Conservation (phyloP, 2,329 filamentous ascomycete genomes). For the Hymenoscyphus fraxineus region DNA sequence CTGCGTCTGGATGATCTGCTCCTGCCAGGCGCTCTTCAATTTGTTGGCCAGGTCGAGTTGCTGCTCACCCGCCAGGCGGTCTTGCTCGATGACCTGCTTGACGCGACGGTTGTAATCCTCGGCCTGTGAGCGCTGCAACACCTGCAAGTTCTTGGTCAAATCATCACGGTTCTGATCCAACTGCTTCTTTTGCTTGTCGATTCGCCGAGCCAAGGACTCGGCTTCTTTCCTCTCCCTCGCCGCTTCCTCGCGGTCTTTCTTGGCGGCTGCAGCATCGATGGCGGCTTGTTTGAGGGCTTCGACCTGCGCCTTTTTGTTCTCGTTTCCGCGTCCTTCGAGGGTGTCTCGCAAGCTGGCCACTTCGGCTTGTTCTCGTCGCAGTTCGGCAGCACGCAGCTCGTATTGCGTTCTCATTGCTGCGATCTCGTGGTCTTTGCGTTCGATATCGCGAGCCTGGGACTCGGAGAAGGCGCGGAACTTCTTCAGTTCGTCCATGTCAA, state of each 20-base stretch:
- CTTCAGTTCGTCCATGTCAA: slow-evolving; percentile 21
- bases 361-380: background rate
- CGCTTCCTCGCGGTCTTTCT: background rate
- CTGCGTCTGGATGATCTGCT: slow-evolving; percentile 18
- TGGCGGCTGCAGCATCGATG: background rate
- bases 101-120: background rate
- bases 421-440: slow-evolving; percentile 4
- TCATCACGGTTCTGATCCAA: background rate
- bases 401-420: slow-evolving; percentile 6
- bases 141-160: too few species aligned
- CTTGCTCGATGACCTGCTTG: background rate
- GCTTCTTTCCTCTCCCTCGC: background rate
- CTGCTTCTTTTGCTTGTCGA: background rate
- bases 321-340: background rate
- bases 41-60: slow-evolving; percentile 8
- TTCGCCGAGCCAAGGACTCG: background rate
- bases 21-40: slow-evolving; percentile 11
- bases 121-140: background rate
- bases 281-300: background rate
- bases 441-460: background rate
- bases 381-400: background rate
- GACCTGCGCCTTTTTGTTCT: background rate
- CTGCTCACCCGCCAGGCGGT: slow-evolving; percentile 1
- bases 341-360: background rate
- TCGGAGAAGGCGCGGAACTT: background rate